These are phyloP conservation scores for Rhodomyrtus tomentosa DNA, from an alignment of 345 rosid genomes.

Conservation along the genomic window DNA sequence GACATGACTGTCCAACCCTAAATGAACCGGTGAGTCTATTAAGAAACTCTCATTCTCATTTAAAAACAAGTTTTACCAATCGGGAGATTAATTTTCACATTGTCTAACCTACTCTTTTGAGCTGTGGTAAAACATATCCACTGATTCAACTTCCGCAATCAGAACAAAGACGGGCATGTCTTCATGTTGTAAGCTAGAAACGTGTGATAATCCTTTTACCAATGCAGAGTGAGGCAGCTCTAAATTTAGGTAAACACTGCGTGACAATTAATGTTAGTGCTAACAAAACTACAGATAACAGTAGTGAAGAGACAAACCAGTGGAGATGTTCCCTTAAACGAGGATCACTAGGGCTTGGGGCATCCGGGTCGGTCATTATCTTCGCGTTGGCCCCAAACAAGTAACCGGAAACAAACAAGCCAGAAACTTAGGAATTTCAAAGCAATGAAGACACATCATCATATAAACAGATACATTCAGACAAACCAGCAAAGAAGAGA, in stretches of 20 bases:
- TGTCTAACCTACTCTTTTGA: neutral
- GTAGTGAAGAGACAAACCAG: slow-evolving; percentile 32
- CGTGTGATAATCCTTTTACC: neutral
- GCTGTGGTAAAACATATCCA: neutral
- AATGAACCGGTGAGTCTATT: neutral
- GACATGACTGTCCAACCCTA: neutral
- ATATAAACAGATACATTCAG: neutral
- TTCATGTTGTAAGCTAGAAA: neutral
- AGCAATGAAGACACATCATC: neutral
- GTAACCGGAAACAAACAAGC: neutral
- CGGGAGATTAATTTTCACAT: neutral
- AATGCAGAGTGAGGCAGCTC: neutral
- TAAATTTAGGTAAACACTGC: neutral
- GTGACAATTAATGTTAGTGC: neutral
- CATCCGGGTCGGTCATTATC: slow-evolving; percentile 94
- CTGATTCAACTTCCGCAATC: neutral
- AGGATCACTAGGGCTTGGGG: slow-evolving; percentile 93
- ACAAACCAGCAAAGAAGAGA: neutral
- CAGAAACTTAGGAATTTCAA: neutral
- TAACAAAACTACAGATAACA: neutral
- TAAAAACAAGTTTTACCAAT: neutral
- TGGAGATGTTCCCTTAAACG: slow-evolving; percentile 70
- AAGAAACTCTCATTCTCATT: neutral
- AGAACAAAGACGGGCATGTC: neutral
- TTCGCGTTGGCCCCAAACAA: neutral